Conservation (phyloP, 1,284 basidiomycete species). For the Heterobasidion parviporum region DNA sequence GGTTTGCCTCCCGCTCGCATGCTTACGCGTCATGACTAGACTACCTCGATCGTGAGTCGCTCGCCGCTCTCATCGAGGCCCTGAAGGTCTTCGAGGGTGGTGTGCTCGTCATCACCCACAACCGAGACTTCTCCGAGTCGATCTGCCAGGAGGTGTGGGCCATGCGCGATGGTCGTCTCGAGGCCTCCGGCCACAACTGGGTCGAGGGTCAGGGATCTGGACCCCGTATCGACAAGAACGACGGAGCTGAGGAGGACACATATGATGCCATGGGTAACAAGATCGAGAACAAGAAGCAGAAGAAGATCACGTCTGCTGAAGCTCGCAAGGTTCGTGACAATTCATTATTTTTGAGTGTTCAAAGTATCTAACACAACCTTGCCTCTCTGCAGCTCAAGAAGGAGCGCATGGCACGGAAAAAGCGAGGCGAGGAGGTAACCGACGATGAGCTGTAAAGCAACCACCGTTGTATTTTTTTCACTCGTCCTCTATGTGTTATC, state of each 20-base stretch:
- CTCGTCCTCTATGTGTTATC: constrained; percentile 9
- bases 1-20: constrained; percentile 6
- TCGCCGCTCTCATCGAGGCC: constrained; percentile 93
- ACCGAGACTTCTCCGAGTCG: constrained; percentile 96
- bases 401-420: constrained; percentile 87
- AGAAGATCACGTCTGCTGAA: constrained; percentile 79
- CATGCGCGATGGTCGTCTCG: constrained; percentile 87
- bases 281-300: constrained; percentile 76
- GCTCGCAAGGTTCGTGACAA: constrained; percentile 48
- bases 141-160: constrained; percentile 91
- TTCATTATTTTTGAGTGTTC: no score
- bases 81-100: constrained; percentile 96
- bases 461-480: constrained; percentile 4
- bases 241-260: constrained; percentile 77
- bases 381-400: constrained; percentile 62
- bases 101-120: constrained; percentile 95
- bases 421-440: constrained; percentile 70
- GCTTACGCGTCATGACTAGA: constrained; percentile 34
- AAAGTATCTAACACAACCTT: not conserved
- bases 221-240: constrained; percentile 85
- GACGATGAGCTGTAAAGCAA: constrained; percentile 55
- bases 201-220: constrained; percentile 96
- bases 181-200: constrained; percentile 97
- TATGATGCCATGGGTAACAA: constrained; percentile 98
- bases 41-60: constrained; percentile 96